These are phyloP conservation scores for Penicillium subrubescens DNA, from an alignment of 495 filamentous ascomycete genomes.

Conservation along the genomic window DNA sequence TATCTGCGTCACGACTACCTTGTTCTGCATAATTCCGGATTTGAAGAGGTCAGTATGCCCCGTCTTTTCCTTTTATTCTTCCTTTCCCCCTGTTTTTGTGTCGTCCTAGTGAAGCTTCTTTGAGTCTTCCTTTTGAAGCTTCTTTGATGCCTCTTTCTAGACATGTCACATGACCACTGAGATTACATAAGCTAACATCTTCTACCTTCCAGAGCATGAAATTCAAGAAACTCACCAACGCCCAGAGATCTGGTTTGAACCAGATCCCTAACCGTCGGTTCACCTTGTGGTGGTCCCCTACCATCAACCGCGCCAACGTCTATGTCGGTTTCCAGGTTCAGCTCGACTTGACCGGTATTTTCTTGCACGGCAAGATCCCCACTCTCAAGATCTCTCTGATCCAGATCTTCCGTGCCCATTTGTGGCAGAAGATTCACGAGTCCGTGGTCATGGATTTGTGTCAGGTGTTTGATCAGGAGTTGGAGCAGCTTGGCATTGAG, in stretches of 20 bases:
- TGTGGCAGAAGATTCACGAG: constrained; percentile 99
- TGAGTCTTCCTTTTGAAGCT: background rate
- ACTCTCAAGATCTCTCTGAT: constrained; percentile 98
- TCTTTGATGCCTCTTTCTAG: background rate
- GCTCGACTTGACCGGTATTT: constrained; percentile 97
- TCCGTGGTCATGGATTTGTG: constrained; percentile 99
- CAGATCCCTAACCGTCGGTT: constrained; percentile 99
- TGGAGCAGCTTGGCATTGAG: constrained; percentile 95
- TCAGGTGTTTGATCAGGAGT: constrained; percentile 98
- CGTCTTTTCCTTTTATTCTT: background rate
- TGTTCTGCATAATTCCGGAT: constrained; percentile 56
- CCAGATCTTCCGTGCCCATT: constrained; percentile 99
- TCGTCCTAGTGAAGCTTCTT: background rate
- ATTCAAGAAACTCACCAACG: constrained; percentile 99
- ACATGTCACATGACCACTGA: background rate
- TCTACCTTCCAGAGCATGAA: constrained; percentile 63
- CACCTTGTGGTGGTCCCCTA: constrained; percentile 97
- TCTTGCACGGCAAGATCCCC: constrained; percentile 99
- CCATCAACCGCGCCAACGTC: constrained; percentile 63
- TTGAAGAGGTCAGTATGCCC: constrained; percentile 50
- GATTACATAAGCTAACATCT: background rate
- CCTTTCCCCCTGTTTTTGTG: background rate
- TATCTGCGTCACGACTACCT: constrained; percentile 51
- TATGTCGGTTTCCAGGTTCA: constrained; percentile 97
- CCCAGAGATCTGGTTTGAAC: constrained; percentile 96